phyloP scores from a whole-genome alignment of 2,329 filamentous ascomycete species.

The Samsoniella hepiali region DNA sequence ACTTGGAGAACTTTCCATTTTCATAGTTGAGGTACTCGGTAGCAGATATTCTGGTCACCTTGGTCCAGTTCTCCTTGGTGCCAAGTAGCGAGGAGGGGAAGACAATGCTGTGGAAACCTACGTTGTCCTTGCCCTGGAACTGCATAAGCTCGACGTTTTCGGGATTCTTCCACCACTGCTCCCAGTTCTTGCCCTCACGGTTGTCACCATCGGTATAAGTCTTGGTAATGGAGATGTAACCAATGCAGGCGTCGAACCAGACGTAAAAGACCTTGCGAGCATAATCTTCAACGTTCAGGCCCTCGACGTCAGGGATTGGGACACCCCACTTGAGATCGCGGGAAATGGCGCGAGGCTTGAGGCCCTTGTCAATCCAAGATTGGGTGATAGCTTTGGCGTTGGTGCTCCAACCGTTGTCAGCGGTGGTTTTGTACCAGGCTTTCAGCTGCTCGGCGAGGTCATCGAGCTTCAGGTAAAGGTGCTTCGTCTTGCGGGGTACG shows the following conservation, averaged over 20 bases:
- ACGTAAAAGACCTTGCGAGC: conserved; percentile 79
- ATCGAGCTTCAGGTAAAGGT: conserved; percentile 85
- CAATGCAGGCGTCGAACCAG: conserved; percentile 90
- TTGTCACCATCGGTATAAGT: conserved; percentile 67
- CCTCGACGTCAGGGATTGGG: conserved; percentile 49
- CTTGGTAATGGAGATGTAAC: conserved; percentile 92
- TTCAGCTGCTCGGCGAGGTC: conserved; percentile 74
- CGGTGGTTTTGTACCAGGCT: conserved; percentile 72
- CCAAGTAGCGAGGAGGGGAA: conserved; percentile 87
- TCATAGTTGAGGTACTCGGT: conserved; percentile 88
- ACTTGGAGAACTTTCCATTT: conserved; percentile 89
- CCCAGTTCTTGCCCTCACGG: conserved; percentile 64
- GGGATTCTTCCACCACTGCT: conserved; percentile 91
- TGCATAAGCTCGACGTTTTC: conserved; percentile 87
- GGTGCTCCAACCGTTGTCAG: conserved; percentile 72
- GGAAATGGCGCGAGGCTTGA: conserved; percentile 85
- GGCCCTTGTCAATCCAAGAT: conserved; percentile 77
- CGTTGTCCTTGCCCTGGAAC: conserved; percentile 79
- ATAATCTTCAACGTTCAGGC: conserved; percentile 52
- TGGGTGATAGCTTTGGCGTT: conserved; percentile 76
- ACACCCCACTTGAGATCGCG: conserved; percentile 89
- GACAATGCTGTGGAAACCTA: conserved; percentile 76
- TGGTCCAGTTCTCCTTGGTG: conserved; percentile 82
- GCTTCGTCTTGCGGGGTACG: conserved; percentile 77
- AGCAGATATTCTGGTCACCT: conserved; percentile 81